Evolutionary conservation across 768 basidiomycete species (phyloP), one percentile per base, ranked within the genome.

Genomic region (Boletus pseudopeckii): DNA sequence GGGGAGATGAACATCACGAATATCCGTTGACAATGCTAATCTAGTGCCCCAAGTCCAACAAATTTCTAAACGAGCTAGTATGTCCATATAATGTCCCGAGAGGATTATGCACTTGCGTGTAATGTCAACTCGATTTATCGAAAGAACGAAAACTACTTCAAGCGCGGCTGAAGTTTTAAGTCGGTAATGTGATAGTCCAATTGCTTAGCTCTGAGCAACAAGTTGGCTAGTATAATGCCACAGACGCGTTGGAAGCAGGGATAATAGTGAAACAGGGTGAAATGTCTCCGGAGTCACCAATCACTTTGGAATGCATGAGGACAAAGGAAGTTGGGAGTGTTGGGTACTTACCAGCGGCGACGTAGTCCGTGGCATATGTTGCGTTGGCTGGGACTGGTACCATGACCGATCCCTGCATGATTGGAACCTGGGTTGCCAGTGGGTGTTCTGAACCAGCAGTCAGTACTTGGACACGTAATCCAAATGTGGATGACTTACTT

Each of bases 211-310:
- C 26, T 15, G 26, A 24, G 20, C 18, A 8, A 32, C n/a, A 24
- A 20, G 34, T 24, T 22, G 32, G 13, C 46, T 47, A 18, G 47
- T 40, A 20, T 39, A 34, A 36, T 48, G 20, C 44, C 34, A 32
- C 26, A 37, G 52, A 38, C 22, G 10, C 5, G 22, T 18, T 13
- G 8, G 7, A 4, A 39, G 11, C 0, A 20, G 46, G 0, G 15
- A 8, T 3, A 17, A 90, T 90, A 1, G 76, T 80, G 64, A 90
- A 89, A 37, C 70, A 17, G 0, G 79, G 79, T 61, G 80, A 85
- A 9, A 67, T 58, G 56, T 90, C 81, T 11, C 87, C 88, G 14
- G 84, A 86, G 62, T 85, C 81, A 26, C 87, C 87, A 57, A 84
- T 72, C 39, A 86, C 86, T 88, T 52, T 49, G 14, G 41, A 42